Evolutionary conservation across 345 rosid species (phyloP), one percentile per base, ranked within the genome.

Genomic region (Clarkia xantiana): DNA sequence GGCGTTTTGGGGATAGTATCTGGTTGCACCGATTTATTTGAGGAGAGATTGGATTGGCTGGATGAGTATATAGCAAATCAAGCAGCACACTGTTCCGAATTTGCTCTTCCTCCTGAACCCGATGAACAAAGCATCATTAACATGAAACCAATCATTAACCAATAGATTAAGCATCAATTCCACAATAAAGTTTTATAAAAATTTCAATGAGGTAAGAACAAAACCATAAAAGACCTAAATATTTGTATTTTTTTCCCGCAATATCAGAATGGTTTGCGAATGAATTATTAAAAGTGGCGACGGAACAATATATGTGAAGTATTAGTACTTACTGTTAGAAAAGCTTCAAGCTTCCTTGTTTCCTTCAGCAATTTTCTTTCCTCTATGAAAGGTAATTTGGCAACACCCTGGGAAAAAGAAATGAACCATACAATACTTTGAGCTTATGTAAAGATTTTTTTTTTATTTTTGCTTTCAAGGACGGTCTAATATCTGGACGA

Each of bases 301-400:
- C 17, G n/a, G n/a, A n/a, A n/a, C n/a, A n/a, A n/a, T n/a, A n/a
- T n/a, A n/a, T n/a, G n/a, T n/a, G 13, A 1, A 17, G n/a, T n/a
- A n/a, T 11, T 2, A 17, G 49, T 66, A 29, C 83, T 56, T 40
- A 93, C 99, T 80, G 90, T 87, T 66, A 93, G 59, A 23, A 72
- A 74, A 59, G 47, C 60, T 69, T 84, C 97, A 57, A 93, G 86
- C 73, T 77, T 84, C 81, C 68, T 80, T 47, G 99, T 93, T 52
- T 82, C 86, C 36, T 66, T 40, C 63, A 84, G 79, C 74, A 93
- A 70, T 73, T 71, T 65, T 59, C 69, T 76, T 74, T 87, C 86
- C 40, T 93, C 86, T 44, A 93, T 87, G 67, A 93, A 93, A 10
- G 99, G 97, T 72, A 93, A 78, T 68, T 87, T 93, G 45, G 79